Conservation (phyloP, 1,284 basidiomycete species). For the Sporisorium exsertum region DNA sequence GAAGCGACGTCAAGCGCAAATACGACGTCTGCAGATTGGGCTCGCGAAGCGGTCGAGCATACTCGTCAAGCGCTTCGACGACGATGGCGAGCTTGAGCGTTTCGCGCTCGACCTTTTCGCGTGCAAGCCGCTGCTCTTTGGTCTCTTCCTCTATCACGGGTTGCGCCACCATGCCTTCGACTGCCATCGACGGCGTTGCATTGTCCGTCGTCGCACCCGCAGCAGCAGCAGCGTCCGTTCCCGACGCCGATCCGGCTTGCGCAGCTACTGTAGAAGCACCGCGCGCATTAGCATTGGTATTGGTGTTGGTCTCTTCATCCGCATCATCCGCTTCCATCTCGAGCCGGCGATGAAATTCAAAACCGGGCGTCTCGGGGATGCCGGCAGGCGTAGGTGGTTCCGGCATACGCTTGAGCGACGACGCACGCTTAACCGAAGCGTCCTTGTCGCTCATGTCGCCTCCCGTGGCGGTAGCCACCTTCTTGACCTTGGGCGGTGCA, state of each 20-base stretch:
- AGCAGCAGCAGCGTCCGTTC: not conserved
- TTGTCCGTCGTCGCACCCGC: not conserved
- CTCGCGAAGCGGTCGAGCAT: constrained; percentile 51
- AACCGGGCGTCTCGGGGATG: constrained; percentile 46
- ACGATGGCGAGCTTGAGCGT: constrained; percentile 62
- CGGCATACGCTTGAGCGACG: constrained; percentile 5
- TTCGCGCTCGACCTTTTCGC: constrained; percentile 59
- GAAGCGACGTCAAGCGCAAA: constrained; percentile 54
- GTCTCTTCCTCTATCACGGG: constrained; percentile 47
- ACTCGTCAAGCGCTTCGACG: constrained; percentile 66
- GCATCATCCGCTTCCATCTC: constrained; percentile 34
- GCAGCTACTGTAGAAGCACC: not conserved
- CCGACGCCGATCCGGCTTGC: not conserved
- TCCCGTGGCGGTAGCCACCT: not conserved
- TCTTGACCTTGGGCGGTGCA: constrained; percentile 52
- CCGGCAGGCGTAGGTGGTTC: constrained; percentile 34
- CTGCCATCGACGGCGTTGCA: not conserved
- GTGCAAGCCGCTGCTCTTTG: constrained; percentile 52
- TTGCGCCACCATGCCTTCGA: constrained; percentile 12
- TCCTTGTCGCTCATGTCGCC: constrained; percentile 20
- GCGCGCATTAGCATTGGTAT: constrained; percentile 3
- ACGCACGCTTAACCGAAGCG: constrained; percentile 8
- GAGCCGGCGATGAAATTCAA: constrained; percentile 38
- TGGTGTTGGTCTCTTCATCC: constrained; percentile 31
- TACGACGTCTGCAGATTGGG: constrained; percentile 65